Percentiles rank a stretch among this genome's conserved stretches.
Conservation (phyloP, 495 filamentous ascomycete genomes). For the Neurospora sp. region DNA sequence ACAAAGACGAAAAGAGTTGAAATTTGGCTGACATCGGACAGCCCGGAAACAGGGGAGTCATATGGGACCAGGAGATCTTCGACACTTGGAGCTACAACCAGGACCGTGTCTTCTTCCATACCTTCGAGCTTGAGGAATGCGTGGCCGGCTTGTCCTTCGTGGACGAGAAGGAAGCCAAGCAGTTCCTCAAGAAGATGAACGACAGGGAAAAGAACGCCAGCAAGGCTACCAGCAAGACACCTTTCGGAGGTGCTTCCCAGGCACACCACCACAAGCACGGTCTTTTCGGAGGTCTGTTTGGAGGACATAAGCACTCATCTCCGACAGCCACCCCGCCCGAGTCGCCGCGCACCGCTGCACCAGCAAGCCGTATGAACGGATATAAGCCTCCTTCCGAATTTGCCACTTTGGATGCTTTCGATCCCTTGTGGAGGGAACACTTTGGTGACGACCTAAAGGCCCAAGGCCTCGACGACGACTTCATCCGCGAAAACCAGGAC, state of each 20-base stretch:
- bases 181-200: conserved; percentile 89
- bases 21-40: conserved; percentile 26
- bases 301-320: conserved; percentile 57
- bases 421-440: conserved; percentile 76
- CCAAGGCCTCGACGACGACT: conserved; percentile 88
- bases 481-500: conserved; percentile 84
- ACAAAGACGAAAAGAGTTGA: background rate
- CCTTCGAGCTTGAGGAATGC: conserved; percentile 88
- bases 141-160: conserved; percentile 82
- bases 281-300: conserved; percentile 56
- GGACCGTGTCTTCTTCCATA: conserved; percentile 93
- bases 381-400: conserved; percentile 37
- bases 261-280: conserved; percentile 30
- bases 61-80: conserved; percentile 98
- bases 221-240: conserved; percentile 68
- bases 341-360: conserved; percentile 36
- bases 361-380: conserved; percentile 34
- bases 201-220: conserved; percentile 88
- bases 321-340: conserved; percentile 41
- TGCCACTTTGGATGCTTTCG: conserved; percentile 66
- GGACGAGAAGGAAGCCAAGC: conserved; percentile 93
- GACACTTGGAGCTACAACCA: conserved; percentile 91
- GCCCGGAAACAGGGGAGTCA: conserved; percentile 74
- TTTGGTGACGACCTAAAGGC: conserved; percentile 65
- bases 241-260: conserved; percentile 54